phyloP scores from a whole-genome alignment of 306 rosid species.

The Arachis hypogaea region DNA sequence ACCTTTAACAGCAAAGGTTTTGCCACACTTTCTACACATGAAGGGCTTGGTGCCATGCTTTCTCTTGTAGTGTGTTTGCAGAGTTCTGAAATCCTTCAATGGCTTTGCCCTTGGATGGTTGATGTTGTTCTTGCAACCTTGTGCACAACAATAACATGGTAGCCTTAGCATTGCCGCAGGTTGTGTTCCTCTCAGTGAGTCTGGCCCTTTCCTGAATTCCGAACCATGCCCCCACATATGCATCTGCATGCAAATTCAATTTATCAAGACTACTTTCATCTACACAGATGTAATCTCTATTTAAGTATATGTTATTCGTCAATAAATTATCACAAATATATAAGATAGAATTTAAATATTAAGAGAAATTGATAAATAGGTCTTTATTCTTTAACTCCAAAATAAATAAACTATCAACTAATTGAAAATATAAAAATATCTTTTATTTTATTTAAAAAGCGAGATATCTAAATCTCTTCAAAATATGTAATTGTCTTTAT shows the following conservation, averaged over 20 bases:
- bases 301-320: too few relatives aligned
- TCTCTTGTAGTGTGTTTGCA: constrained; percentile 92
- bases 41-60: constrained; percentile 91
- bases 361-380: too few relatives aligned
- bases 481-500: too few relatives aligned
- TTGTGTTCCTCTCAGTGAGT: constrained; percentile 81
- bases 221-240: constrained; percentile 99
- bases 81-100: constrained; percentile 89
- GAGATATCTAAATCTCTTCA: too few relatives aligned
- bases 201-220: constrained; percentile 84
- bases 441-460: too few relatives aligned
- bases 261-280: too few relatives aligned
- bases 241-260: constrained; percentile 53
- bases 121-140: constrained; percentile 93
- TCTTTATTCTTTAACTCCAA: too few relatives aligned
- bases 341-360: too few relatives aligned
- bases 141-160: constrained; percentile 90
- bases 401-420: too few relatives aligned
- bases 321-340: too few relatives aligned
- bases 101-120: constrained; percentile 92
- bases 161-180: constrained; percentile 95
- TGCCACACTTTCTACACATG: constrained; percentile 75
- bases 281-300: too few relatives aligned
- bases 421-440: too few relatives aligned
- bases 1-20: constrained; percentile 83